Conservation (phyloP, 768 basidiomycete genomes). For the Russula sp. region DNA sequence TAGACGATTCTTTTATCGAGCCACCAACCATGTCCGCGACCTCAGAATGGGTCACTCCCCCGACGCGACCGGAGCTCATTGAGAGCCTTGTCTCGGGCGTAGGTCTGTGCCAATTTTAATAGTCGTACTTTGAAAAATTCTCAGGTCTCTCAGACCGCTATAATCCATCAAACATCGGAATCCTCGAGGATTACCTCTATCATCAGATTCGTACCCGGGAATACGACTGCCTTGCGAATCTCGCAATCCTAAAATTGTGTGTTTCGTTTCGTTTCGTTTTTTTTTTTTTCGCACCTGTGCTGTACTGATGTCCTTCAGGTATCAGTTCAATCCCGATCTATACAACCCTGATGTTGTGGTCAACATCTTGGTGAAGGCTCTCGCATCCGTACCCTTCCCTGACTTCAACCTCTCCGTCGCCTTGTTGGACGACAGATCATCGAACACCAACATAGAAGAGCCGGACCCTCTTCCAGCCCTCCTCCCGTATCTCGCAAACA, state of each 20-base stretch:
- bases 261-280: slow-evolving; percentile 24
- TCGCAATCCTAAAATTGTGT: slow-evolving; percentile 90
- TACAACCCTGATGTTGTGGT: slow-evolving; percentile 91
- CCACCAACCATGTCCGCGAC: slow-evolving; percentile 41
- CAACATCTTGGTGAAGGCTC: slow-evolving; percentile 90
- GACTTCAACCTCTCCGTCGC: slow-evolving; percentile 95
- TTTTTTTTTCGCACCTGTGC: slow-evolving; percentile 8
- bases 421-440: slow-evolving; percentile 72
- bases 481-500: slow-evolving; percentile 59
- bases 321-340: slow-evolving; percentile 93
- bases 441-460: slow-evolving; percentile 57
- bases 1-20: background rate
- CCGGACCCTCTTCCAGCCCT: slow-evolving; percentile 73
- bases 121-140: background rate
- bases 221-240: slow-evolving; percentile 92
- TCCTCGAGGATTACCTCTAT: slow-evolving; percentile 95
- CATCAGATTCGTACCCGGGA: slow-evolving; percentile 87
- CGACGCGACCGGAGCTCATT: slow-evolving; percentile 79
- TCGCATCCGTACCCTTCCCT: slow-evolving; percentile 77
- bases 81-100: slow-evolving; percentile 89
- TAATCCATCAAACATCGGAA: slow-evolving; percentile 89
- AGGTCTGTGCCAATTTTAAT: slow-evolving; percentile 43
- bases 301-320: slow-evolving; percentile 40
- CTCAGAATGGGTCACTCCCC: slow-evolving; percentile 65
- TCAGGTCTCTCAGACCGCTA: slow-evolving; percentile 69